phyloP scores from a whole-genome alignment of 2,329 filamentous ascomycete genomes.

The Colletotrichum trifolii region DNA sequence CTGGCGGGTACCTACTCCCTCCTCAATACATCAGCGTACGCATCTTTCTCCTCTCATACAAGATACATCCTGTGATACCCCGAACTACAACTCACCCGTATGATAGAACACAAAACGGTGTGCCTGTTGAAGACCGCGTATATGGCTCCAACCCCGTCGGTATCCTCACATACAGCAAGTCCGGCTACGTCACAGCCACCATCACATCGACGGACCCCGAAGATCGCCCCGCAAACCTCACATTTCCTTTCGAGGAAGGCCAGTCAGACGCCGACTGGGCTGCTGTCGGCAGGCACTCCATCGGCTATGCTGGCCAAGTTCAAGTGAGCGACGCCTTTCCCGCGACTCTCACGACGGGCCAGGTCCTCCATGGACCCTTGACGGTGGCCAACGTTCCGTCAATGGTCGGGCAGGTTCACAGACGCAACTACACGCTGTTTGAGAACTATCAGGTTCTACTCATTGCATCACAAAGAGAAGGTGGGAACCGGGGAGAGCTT shows the following conservation, averaged over 20 bases:
- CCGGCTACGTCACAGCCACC: slow-evolving; percentile 43
- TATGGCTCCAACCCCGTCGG: slow-evolving; percentile 40
- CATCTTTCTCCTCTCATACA: not conserved
- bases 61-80: not conserved
- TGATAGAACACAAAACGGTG: slow-evolving; percentile 33
- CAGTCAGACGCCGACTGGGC: slow-evolving; percentile 44
- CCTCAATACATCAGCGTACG: slow-evolving; percentile 36
- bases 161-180: slow-evolving; percentile 42
- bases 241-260: slow-evolving; percentile 38
- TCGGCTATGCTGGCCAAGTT: slow-evolving; percentile 42
- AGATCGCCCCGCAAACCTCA: slow-evolving; percentile 40
- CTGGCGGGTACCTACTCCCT: slow-evolving; percentile 36
- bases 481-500: slow-evolving; percentile 32
- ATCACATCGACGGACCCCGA: slow-evolving; percentile 42
- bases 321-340: slow-evolving; percentile 40
- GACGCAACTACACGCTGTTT: slow-evolving; percentile 39
- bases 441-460: slow-evolving; percentile 27
- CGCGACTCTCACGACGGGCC: slow-evolving; percentile 36
- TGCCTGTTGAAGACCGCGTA: slow-evolving; percentile 32
- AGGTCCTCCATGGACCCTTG: slow-evolving; percentile 43
- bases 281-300: slow-evolving; percentile 41
- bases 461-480: slow-evolving; percentile 31
- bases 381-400: slow-evolving; percentile 41
- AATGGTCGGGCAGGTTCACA: slow-evolving; percentile 38
- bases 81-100: not conserved